Conservation (phyloP, 148 eudicot species). For the Rhododendron henanense region DNA sequence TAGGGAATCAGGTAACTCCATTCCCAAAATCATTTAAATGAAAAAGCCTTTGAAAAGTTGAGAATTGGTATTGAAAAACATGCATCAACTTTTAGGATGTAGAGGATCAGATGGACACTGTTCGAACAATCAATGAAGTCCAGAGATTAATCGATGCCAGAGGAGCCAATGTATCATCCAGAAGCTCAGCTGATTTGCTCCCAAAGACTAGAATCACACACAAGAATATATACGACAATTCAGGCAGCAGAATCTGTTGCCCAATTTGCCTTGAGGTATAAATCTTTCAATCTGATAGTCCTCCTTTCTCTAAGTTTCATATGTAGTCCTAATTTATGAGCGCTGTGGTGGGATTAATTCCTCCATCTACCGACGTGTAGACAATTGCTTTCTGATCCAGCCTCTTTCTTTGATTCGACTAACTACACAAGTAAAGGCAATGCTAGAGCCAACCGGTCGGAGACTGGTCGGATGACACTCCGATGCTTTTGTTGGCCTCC, state of each 20-base stretch:
- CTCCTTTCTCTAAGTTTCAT: neutral
- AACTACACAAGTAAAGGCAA: neutral
- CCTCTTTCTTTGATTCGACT: neutral
- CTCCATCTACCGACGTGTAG: neutral
- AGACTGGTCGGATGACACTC: neutral
- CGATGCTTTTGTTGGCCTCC: neutral
- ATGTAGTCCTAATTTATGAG: neutral
- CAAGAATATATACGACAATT: neutral
- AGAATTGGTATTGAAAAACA: neutral
- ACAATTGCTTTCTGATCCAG: neutral
- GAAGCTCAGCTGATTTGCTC: neutral
- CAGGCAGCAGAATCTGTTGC: slow-evolving; percentile 2
- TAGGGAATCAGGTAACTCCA: neutral
- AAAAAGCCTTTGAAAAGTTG: neutral
- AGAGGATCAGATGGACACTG: neutral
- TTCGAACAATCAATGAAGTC: neutral
- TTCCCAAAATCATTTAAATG: neutral
- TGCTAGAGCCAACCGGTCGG: neutral
- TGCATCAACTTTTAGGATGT: neutral
- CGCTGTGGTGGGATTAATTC: neutral
- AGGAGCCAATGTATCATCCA: neutral
- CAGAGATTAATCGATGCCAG: neutral
- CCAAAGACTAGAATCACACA: neutral
- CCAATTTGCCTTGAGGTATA: slow-evolving; percentile 8
- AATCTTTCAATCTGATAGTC: neutral